Evolutionary conservation across 1,139 yeast genomes (phyloP).

Genomic region (Saccharomyces hybrid): DNA sequence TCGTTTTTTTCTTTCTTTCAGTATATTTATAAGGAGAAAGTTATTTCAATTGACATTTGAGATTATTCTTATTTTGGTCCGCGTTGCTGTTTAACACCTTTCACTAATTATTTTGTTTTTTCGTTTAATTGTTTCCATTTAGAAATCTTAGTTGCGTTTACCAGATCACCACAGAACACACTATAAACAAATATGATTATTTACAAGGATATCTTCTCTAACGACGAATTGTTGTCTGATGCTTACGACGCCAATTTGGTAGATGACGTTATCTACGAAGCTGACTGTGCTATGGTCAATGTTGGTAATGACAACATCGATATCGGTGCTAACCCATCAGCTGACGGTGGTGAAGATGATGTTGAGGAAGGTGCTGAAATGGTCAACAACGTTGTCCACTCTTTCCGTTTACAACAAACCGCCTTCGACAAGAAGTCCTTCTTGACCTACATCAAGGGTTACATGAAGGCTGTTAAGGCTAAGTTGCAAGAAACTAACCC

Average conservation of each 20-base stretch:
- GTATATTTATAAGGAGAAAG: slow-evolving; percentile 1
- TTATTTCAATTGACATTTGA: neutral
- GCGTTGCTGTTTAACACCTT: neutral
- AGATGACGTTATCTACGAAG: slow-evolving; percentile 90
- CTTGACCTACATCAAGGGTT: slow-evolving; percentile 92
- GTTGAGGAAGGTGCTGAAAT: slow-evolving; percentile 77
- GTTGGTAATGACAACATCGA: slow-evolving; percentile 88
- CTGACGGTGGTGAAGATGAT: slow-evolving; percentile 84
- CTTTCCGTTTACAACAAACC: slow-evolving; percentile 95
- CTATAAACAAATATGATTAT: slow-evolving; percentile 27
- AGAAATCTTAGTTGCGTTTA: neutral
- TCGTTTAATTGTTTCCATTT: neutral
- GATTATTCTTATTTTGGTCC: neutral
- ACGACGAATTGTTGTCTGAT: slow-evolving; percentile 95
- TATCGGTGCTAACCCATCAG: slow-evolving; percentile 99
- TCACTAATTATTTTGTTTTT: neutral
- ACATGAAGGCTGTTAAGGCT: slow-evolving; percentile 94
- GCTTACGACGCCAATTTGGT: slow-evolving; percentile 87
- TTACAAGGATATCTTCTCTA: slow-evolving; percentile 72
- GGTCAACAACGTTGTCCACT: slow-evolving; percentile 96
- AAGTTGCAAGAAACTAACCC: slow-evolving; percentile 83
- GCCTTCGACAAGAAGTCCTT: slow-evolving; percentile 95
- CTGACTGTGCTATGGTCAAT: slow-evolving; percentile 87
- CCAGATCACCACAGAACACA: slow-evolving; percentile 2
- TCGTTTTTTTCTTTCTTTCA: neutral